phyloP scores from a whole-genome alignment of 1,284 basidiomycete species.

The Trichosporon asahii region DNA sequence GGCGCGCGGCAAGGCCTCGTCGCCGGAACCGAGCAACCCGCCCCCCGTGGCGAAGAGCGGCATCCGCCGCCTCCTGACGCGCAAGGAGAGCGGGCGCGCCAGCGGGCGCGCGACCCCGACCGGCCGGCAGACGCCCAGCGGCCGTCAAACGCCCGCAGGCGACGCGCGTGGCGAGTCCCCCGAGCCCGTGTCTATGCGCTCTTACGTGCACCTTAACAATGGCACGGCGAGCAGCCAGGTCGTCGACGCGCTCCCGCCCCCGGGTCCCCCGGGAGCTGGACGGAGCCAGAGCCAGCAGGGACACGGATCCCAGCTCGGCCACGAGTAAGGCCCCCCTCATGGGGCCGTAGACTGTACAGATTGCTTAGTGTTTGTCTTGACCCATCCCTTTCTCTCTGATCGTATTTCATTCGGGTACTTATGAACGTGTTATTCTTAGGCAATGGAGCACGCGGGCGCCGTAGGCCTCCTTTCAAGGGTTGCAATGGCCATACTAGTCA shows the following conservation, averaged over 20 bases:
- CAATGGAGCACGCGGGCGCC: too few species aligned
- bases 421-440: background rate
- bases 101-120: conserved; percentile 9
- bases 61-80: conserved; percentile 27
- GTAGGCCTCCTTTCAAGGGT: too few species aligned
- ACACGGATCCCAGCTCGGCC: background rate
- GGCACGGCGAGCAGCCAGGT: conserved; percentile 36
- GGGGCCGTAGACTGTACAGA: background rate
- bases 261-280: conserved; percentile 22
- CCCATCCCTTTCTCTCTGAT: background rate
- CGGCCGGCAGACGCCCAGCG: conserved; percentile 3
- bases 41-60: conserved; percentile 25
- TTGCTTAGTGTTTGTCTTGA: background rate
- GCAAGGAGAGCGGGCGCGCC: conserved; percentile 25
- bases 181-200: conserved; percentile 36
- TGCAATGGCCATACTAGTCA: too few species aligned
- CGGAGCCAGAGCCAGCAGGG: conserved; percentile 9
- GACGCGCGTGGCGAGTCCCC: conserved; percentile 16
- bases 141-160: background rate
- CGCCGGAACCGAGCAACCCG: conserved; percentile 11
- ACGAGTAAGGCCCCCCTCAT: background rate
- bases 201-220: conserved; percentile 40
- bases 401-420: background rate
- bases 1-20: conserved; percentile 37
- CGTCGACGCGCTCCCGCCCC: conserved; percentile 37